Conservation (phyloP, 139 green algal genomes). For the Asterochloris sp. region DNA sequence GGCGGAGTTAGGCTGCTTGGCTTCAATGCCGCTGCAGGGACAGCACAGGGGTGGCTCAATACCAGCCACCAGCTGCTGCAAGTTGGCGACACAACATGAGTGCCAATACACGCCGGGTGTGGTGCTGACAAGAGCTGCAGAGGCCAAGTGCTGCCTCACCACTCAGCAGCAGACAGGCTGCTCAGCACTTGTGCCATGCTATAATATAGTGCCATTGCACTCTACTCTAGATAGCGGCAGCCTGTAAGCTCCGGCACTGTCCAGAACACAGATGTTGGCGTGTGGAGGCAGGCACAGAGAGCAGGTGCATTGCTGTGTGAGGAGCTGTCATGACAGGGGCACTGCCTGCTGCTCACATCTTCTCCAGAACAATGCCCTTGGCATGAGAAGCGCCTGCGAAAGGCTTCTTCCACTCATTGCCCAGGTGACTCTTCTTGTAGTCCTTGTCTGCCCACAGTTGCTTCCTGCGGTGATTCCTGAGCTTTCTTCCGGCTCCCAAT, state of each 20-base stretch:
- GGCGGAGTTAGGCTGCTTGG: conserved; percentile 99
- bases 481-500: conserved; percentile 99
- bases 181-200: no score
- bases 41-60: no score
- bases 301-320: background rate
- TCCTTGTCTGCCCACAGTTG: conserved; percentile 98
- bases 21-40: conserved; percentile 95
- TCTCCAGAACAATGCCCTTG: conserved; percentile 99
- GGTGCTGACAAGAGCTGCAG: background rate
- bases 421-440: conserved; percentile 98
- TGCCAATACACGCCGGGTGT: no score
- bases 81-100: no score
- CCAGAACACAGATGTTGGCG: no score
- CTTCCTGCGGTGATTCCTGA: conserved; percentile 85
- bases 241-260: no score
- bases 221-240: no score
- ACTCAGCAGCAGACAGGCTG: no score
- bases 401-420: conserved; percentile 99
- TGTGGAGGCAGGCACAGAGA: background rate
- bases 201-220: no score
- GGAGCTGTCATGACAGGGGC: background rate
- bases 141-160: background rate
- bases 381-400: conserved; percentile 98
- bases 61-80: no score
- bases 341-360: conserved; percentile 77